Conservation (phyloP, 2,329 filamentous ascomycete genomes). For the Cercospora sojina region DNA sequence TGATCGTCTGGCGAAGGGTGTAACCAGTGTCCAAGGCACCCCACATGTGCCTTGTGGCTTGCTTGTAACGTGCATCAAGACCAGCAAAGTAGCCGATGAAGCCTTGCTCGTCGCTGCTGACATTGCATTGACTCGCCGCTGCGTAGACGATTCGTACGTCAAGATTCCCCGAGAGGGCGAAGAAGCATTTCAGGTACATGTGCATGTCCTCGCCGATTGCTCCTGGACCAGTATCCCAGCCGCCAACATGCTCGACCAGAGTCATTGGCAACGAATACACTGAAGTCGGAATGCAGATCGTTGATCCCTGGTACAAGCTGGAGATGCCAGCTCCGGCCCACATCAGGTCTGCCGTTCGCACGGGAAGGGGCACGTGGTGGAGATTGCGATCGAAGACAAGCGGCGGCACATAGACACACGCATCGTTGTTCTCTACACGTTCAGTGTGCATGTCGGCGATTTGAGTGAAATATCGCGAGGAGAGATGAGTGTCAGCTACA, state of each 20-base stretch:
- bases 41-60: constrained; percentile 75
- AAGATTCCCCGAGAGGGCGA: constrained; percentile 68
- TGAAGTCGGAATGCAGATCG: constrained; percentile 68
- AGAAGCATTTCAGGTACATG: constrained; percentile 78
- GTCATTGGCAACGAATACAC: constrained; percentile 70
- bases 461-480: constrained; percentile 64
- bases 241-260: constrained; percentile 66
- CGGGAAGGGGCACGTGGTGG: constrained; percentile 64
- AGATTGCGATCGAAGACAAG: constrained; percentile 75
- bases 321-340: constrained; percentile 72
- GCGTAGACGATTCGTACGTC: constrained; percentile 64
- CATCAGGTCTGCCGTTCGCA: constrained; percentile 69
- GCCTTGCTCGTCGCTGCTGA: constrained; percentile 60
- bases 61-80: constrained; percentile 65
- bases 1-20: constrained; percentile 48
- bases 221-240: constrained; percentile 69
- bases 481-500: constrained; percentile 68
- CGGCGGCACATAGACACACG: constrained; percentile 66
- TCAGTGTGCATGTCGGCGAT: constrained; percentile 63
- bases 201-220: constrained; percentile 75
- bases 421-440: constrained; percentile 59
- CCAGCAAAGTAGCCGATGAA: constrained; percentile 57
- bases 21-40: constrained; percentile 69
- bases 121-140: constrained; percentile 71
- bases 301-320: constrained; percentile 63